Base-by-base conservation (phyloP, 139 green algal species). In the Auxenochlorella pyrenoidosa region DNA sequence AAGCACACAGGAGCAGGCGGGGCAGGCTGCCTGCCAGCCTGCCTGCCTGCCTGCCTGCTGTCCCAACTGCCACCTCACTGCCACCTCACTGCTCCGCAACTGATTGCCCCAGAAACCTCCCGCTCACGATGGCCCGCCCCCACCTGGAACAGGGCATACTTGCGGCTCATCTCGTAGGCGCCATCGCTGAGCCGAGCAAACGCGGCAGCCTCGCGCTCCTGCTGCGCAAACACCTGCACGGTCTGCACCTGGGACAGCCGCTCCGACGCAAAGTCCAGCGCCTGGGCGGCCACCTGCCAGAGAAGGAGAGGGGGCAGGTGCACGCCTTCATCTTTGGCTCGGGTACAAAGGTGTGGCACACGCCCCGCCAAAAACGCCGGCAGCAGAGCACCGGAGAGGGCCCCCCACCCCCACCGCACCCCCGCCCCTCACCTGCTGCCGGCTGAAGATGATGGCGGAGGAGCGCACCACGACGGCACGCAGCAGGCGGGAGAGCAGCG, bases 71-170 rank as follows among this genome's bases (percentile, higher is more conserved):
- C 47, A 10, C 47, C 47, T 18, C 47, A 54, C 47, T 54, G 47
- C 10, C 47, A 10, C 47, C 47, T 18, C 47, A 54, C 47, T 10
- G 8, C 10, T 54, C 47, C n/a, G n/a, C n/a, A n/a, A n/a, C n/a
- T n/a, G n/a, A n/a, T n/a, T 54, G 47, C 47, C 4, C 60, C 60
- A 68, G 60, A 4, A 28, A n/a, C n/a, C 60, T 54, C 47, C 10
- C 47, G 10, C 6, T 10, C 47, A 6, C 44, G 16, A 8, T 12
- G 13, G 16, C 34, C 54, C 18, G 6, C 0, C 1, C 36, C 22
- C 63, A 85, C 80, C 80, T 91, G 89, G 68, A 91, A 91, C 19
- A 86, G 32, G 16, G 87, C 87, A 40, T 75, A 92, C 12, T 59
- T 34, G 43, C 60, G n/a, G 3, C 82, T 63, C 60, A 91, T n/a